Evolutionary conservation across 2,329 filamentous ascomycete genomes (phyloP).

Genomic region (Metarhizium robertsii): DNA sequence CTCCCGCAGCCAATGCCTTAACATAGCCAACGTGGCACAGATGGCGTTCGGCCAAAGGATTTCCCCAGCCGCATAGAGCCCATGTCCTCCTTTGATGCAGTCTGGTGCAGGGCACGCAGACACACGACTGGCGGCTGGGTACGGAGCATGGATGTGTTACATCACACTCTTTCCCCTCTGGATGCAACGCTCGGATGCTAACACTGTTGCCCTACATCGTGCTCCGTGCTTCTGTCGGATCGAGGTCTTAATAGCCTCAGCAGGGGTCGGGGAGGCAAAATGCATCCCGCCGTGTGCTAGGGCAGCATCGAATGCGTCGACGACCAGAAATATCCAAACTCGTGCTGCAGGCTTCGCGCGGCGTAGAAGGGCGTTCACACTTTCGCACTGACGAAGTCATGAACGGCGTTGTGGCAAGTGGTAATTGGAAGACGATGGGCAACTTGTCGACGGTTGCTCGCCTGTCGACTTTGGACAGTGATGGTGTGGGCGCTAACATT

Average conservation of each 20-base stretch:
- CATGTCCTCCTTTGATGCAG: constrained; percentile 1
- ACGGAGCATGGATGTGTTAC: background rate
- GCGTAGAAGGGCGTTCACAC: too few relatives aligned
- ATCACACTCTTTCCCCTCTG: background rate
- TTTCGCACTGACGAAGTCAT: too few relatives aligned
- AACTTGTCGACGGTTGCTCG: too few relatives aligned
- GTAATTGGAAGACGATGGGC: too few relatives aligned
- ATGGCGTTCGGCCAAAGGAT: background rate
- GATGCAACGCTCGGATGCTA: background rate
- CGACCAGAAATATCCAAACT: too few relatives aligned
- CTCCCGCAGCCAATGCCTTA: constrained; percentile 1
- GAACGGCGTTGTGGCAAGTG: too few relatives aligned
- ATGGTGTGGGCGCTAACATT: too few relatives aligned
- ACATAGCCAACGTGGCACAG: background rate
- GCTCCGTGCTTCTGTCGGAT: too few relatives aligned
- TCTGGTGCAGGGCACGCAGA: constrained; percentile 1
- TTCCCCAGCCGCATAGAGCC: background rate
- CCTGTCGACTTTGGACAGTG: too few relatives aligned
- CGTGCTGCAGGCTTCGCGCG: too few relatives aligned
- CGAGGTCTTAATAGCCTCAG: background rate
- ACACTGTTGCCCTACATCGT: too few relatives aligned
- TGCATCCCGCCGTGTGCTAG: background rate
- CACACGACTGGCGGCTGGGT: background rate
- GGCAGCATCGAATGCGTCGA: background rate
- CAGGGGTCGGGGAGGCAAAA: background rate